These are phyloP conservation scores for Pseudocercospora fijiensis DNA, from an alignment of 2,329 filamentous ascomycete species.

Conservation along the genomic window DNA sequence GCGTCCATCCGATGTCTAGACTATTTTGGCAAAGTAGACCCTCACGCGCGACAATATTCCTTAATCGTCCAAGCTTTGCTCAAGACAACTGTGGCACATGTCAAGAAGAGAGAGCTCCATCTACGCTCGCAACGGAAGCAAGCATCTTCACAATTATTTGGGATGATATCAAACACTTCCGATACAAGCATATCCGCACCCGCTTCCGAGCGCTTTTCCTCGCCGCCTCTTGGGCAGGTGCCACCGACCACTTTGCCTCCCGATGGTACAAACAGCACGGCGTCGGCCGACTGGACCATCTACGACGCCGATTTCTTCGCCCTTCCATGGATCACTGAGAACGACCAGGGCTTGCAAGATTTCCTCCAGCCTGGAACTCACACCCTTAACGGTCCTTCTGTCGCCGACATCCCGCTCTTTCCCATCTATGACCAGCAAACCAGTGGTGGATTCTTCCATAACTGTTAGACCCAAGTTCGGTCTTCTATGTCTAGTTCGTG, in stretches of 20 bases:
- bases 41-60: slow-evolving; percentile 35
- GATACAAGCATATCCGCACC: neutral
- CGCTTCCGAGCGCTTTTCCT: neutral
- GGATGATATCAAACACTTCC: slow-evolving; percentile 20
- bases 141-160: slow-evolving; percentile 34
- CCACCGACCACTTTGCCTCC: neutral
- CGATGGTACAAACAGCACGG: slow-evolving; percentile 4
- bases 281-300: slow-evolving; percentile 26
- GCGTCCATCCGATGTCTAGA: slow-evolving; percentile 28
- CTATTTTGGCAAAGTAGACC: slow-evolving; percentile 32
- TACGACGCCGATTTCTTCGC: slow-evolving; percentile 32
- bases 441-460: slow-evolving; percentile 7
- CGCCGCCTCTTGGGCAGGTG: neutral
- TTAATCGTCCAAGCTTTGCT: slow-evolving; percentile 31
- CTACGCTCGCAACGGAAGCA: slow-evolving; percentile 27
- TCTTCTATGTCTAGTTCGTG: neutral
- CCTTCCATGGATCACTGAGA: slow-evolving; percentile 32
- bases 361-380: slow-evolving; percentile 32
- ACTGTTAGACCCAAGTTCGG: neutral
- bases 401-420: slow-evolving; percentile 31
- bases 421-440: slow-evolving; percentile 30
- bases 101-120: slow-evolving; percentile 27
- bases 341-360: slow-evolving; percentile 31
- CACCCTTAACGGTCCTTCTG: slow-evolving; percentile 24
- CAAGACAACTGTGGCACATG: slow-evolving; percentile 24